Evolutionary conservation across 257 asterid species (phyloP).

Genomic region (Salvia rosmarinus): DNA sequence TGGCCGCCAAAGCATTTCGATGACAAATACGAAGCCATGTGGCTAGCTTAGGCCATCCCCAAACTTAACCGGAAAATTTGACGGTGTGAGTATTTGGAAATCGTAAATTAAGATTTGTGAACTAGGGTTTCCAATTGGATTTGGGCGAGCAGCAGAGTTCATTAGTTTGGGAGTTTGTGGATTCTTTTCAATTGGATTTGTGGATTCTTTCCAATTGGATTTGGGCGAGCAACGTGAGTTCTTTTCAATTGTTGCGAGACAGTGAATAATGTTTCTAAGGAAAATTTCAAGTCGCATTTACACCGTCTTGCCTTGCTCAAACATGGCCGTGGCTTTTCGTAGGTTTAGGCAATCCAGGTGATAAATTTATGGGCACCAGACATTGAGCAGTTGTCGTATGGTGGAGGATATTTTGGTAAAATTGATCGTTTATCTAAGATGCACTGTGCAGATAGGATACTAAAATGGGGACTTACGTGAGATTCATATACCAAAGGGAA

Average conservation of each 20-base stretch:
- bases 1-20: too few relatives aligned
- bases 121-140: constrained; percentile 7
- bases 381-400: constrained; percentile 34
- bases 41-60: too few relatives aligned
- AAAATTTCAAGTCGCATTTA: constrained; percentile 46
- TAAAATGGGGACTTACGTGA: too few relatives aligned
- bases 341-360: constrained; percentile 97
- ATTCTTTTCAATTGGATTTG: not conserved
- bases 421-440: too few relatives aligned
- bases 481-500: too few relatives aligned
- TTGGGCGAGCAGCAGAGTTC: not conserved
- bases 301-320: constrained; percentile 31
- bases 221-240: not conserved
- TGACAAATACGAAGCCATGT: too few relatives aligned
- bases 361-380: constrained; percentile 72
- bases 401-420: too few relatives aligned
- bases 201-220: too few relatives aligned
- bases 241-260: constrained; percentile 21
- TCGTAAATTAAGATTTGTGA: not conserved
- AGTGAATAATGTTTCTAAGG: constrained; percentile 52
- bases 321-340: constrained; percentile 86
- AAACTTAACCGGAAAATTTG: not conserved
- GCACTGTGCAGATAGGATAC: too few relatives aligned
- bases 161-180: not conserved
- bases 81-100: not conserved